These are phyloP conservation scores for Backusella tarrabulga DNA, from an alignment of 192 early-diverging fungal species.

Conservation along the genomic window DNA sequence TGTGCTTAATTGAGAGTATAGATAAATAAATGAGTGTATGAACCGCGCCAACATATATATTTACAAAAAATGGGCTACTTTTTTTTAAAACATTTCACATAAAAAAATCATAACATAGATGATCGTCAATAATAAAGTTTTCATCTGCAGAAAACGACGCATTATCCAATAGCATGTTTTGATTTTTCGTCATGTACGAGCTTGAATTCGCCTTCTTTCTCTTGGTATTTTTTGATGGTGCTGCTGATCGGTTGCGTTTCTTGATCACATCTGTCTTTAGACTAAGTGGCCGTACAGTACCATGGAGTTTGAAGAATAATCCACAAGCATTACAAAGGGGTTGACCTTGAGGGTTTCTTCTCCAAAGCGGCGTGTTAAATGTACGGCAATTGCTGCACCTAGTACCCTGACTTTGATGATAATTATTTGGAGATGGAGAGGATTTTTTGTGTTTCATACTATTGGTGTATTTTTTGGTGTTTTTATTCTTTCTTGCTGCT, in stretches of 20 bases:
- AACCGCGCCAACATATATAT: neutral
- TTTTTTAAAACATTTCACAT: neutral
- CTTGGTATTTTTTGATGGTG: neutral
- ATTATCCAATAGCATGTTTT: conserved; percentile 4
- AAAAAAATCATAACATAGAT: conserved; percentile 5
- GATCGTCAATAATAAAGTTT: conserved; percentile 11
- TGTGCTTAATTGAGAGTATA: neutral
- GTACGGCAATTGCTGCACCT: conserved; percentile 82
- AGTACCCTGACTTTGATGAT: conserved; percentile 3
- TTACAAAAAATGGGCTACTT: neutral
- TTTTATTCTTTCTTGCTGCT: neutral
- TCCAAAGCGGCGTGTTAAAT: conserved; percentile 85
- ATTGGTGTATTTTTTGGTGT: neutral
- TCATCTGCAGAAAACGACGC: neutral
- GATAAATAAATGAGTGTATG: neutral
- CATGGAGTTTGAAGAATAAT: conserved; percentile 90
- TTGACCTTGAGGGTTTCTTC: conserved; percentile 77
- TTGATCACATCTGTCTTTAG: conserved; percentile 84
- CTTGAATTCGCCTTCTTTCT: neutral
- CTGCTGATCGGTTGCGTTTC: conserved; percentile 68
- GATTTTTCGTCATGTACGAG: neutral
- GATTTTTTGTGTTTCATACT: neutral
- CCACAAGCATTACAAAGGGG: conserved; percentile 96
- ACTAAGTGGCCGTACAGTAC: conserved; percentile 72
- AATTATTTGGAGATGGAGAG: neutral